phyloP scores from a whole-genome alignment of 164 flowering plant genomes.

The Sedum album region DNA sequence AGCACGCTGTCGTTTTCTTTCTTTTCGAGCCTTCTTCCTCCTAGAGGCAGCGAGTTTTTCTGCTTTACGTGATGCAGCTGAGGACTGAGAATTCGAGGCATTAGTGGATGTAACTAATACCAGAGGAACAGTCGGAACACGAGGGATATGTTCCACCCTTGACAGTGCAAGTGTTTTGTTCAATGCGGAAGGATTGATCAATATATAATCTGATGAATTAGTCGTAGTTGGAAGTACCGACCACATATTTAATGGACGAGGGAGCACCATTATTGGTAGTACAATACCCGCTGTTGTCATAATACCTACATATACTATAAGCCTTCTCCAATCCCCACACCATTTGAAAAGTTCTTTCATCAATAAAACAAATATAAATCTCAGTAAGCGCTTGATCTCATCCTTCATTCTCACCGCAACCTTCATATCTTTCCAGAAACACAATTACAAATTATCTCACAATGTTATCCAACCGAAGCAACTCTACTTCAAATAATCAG shows the following conservation, averaged over 20 bases:
- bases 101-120: slow-evolving; percentile 25
- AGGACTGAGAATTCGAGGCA: slow-evolving; percentile 11
- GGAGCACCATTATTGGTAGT: slow-evolving; percentile 34
- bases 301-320: slow-evolving; percentile 31
- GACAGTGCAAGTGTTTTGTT: slow-evolving; percentile 19
- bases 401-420: slow-evolving; percentile 2
- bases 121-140: slow-evolving; percentile 16
- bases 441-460: too few species aligned
- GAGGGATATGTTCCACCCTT: slow-evolving; percentile 15
- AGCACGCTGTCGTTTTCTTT: slow-evolving; percentile 10
- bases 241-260: slow-evolving; percentile 34
- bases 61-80: slow-evolving; percentile 7
- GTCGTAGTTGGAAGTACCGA: slow-evolving; percentile 19
- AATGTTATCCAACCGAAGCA: too few species aligned
- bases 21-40: slow-evolving; percentile 17
- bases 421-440: too few species aligned
- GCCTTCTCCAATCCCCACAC: slow-evolving; percentile 42
- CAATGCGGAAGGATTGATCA: slow-evolving; percentile 18
- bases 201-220: slow-evolving; percentile 19
- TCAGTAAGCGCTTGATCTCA: slow-evolving; percentile 28
- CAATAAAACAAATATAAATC: slow-evolving; percentile 14
- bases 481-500: not conserved
- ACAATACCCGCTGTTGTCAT: slow-evolving; percentile 35
- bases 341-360: slow-evolving; percentile 22
- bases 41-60: slow-evolving; percentile 9